A percentile compares a stretch with the other conserved stretches of the same genome.
These are phyloP conservation scores for Yamadazyma atmosphaerica DNA, from an alignment of 1,139 yeast species.

Conservation along the genomic window DNA sequence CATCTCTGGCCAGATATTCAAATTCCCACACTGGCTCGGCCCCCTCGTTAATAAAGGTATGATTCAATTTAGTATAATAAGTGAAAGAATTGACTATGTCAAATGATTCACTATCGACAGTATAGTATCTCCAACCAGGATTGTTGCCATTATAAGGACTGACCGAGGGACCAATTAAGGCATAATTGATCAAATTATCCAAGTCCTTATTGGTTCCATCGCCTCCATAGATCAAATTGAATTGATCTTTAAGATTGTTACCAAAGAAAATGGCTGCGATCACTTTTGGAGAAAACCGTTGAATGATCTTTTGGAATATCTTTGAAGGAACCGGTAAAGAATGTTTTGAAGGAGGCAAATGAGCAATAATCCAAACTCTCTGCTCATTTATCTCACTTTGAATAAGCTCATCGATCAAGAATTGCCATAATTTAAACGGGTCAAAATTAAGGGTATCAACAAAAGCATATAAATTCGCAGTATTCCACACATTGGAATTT, in stretches of 20 bases:
- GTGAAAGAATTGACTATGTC: conserved; percentile 30
- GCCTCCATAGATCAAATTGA: conserved; percentile 24
- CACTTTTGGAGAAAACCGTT: conserved; percentile 33
- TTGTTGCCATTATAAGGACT: conserved; percentile 29
- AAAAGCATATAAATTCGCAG: conserved; percentile 25
- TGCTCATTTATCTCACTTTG: conserved; percentile 28
- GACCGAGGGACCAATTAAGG: conserved; percentile 31
- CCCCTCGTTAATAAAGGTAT: conserved; percentile 28
- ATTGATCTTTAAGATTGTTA: conserved; percentile 25
- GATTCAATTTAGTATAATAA: conserved; percentile 28
- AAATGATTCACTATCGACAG: conserved; percentile 30
- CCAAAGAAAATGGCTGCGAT: conserved; percentile 36
- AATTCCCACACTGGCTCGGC: conserved; percentile 32
- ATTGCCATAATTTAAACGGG: conserved; percentile 30
- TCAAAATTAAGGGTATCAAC: conserved; percentile 23
- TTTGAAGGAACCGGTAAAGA: conserved; percentile 28
- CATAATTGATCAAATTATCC: conserved; percentile 25
- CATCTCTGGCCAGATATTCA: conserved; percentile 30
- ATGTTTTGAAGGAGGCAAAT: conserved; percentile 24
- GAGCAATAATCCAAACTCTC: conserved; percentile 36
- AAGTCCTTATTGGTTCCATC: conserved; percentile 20
- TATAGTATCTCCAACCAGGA: conserved; percentile 35
- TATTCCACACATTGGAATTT: conserved; percentile 33
- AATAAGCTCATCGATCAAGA: conserved; percentile 28
- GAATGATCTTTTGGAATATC: conserved; percentile 26